Conservation (phyloP, 352 stramenopile species). For the Phytophthora sp. region DNA sequence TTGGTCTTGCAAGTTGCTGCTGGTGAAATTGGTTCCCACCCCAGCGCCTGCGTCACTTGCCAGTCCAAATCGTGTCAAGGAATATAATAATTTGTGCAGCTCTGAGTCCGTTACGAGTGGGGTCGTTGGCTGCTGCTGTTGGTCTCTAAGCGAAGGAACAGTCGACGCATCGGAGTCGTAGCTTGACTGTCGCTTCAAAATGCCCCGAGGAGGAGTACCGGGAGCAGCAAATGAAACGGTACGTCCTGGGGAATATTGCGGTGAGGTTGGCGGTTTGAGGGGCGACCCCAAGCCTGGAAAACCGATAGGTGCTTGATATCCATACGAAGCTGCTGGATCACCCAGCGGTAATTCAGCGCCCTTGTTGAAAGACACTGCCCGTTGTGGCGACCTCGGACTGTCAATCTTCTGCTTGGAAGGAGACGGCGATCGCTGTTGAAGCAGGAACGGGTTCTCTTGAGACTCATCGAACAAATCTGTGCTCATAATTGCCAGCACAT, state of each 20-base stretch:
- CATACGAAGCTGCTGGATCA: constrained; percentile 21
- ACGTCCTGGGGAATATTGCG: constrained; percentile 22
- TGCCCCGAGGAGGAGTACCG: constrained; percentile 39
- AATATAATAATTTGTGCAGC: constrained; percentile 73
- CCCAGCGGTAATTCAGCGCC: constrained; percentile 46
- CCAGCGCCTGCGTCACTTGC: constrained; percentile 24
- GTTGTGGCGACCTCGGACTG: constrained; percentile 1
- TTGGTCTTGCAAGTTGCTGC: not conserved
- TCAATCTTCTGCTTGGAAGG: constrained; percentile 13
- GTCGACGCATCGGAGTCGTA: constrained; percentile 53
- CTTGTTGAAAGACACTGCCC: constrained; percentile 13
- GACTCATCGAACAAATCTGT: constrained; percentile 75
- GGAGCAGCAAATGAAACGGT: constrained; percentile 40
- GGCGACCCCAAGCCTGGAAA: constrained; percentile 8
- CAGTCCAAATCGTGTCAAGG: constrained; percentile 57
- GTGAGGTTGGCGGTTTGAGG: constrained; percentile 6
- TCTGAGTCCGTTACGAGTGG: constrained; percentile 41
- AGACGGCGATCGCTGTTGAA: constrained; percentile 34
- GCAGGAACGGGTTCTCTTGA: constrained; percentile 74
- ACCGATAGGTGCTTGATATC: constrained; percentile 3
- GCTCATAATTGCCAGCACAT: constrained; percentile 73
- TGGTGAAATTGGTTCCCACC: not conserved
- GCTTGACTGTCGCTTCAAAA: constrained; percentile 54
- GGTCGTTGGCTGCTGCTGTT: constrained; percentile 27
- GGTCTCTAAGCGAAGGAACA: constrained; percentile 26